Evolutionary conservation across 495 filamentous ascomycete species (phyloP), one percentile per base, ranked within the genome.

Genomic region (Lophiostoma macrostomum): DNA sequence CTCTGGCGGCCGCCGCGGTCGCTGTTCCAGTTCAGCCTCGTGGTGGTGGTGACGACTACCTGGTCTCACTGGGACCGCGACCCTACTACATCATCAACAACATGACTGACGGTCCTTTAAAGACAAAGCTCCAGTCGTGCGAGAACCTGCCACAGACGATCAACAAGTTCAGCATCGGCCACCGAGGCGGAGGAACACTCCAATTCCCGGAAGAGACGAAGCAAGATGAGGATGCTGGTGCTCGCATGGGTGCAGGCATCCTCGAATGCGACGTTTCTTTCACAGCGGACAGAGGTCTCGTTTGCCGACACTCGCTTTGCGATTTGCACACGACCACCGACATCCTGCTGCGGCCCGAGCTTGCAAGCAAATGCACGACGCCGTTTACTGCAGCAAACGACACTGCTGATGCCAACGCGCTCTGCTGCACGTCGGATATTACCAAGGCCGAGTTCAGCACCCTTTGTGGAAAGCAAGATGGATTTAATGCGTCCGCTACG

Each of bases 321-420:
- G 81, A 84, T 60, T 67, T 84, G 30, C 80, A 83, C 67, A 79
- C 73, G 1, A 84, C 81, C 11, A 82, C 81, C 56, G 78, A 84
- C 68, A 79, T 84, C 65, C 73, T 84, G 34, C 64, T 69, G 23
- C 61, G 67, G 24, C 76, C 80, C n/a, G 71, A 75, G 5, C 73
- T 84, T 14, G 76, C 74, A 11, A 69, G 72, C 25, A 84, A 84
- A 57, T 84, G 81, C 70, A 80, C 77, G n/a, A 65, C 63, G 5
- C 79, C 79, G 1, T 84, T 84, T 65, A 66, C 63, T 22, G 77
- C 80, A 7, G 77, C 67, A 32, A 32, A 22, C 0, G 52, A 47
- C 1, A 67, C 68, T 20, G 58, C 49, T 5, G 34, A 64, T 0
- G 80, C 80, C 0, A 71, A 58, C 0, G 80, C 80, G 3, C 73